These are phyloP conservation scores for Coemansia sp. DNA, from an alignment of 192 early-diverging fungal genomes.

Conservation along the genomic window DNA sequence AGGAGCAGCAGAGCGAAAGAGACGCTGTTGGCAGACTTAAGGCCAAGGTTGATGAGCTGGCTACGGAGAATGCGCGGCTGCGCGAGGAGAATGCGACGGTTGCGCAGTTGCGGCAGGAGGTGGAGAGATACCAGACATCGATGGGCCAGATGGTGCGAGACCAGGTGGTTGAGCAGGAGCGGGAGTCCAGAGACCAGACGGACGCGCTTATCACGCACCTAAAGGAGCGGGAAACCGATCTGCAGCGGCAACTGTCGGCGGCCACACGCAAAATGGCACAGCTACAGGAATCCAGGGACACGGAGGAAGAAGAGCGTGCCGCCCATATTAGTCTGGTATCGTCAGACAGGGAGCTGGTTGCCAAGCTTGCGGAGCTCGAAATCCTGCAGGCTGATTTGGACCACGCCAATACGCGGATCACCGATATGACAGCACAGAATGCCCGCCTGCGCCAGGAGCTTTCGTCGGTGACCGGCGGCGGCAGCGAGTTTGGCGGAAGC, in stretches of 20 bases:
- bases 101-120: conserved; percentile 38
- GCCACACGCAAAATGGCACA: conserved; percentile 71
- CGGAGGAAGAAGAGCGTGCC: conserved; percentile 68
- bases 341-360: conserved; percentile 78
- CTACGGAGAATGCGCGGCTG: conserved; percentile 60
- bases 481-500: not conserved
- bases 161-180: conserved; percentile 67
- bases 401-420: conserved; percentile 69
- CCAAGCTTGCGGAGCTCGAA: conserved; percentile 84
- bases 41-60: conserved; percentile 49
- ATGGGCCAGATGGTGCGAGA: conserved; percentile 71
- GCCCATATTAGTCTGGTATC: conserved; percentile 49
- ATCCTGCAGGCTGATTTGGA: conserved; percentile 85
- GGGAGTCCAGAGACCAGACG: conserved; percentile 68
- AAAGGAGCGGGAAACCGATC: conserved; percentile 79
- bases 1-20: conserved; percentile 13
- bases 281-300: conserved; percentile 69
- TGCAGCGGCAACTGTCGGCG: conserved; percentile 81
- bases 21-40: conserved; percentile 12
- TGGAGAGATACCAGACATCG: conserved; percentile 20
- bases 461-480: conserved; percentile 24
- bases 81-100: conserved; percentile 25
- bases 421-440: conserved; percentile 70
- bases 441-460: conserved; percentile 55
- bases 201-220: conserved; percentile 80